phyloP scores from a whole-genome alignment of 2,329 filamentous ascomycete genomes.

The Bipolaris cookei region DNA sequence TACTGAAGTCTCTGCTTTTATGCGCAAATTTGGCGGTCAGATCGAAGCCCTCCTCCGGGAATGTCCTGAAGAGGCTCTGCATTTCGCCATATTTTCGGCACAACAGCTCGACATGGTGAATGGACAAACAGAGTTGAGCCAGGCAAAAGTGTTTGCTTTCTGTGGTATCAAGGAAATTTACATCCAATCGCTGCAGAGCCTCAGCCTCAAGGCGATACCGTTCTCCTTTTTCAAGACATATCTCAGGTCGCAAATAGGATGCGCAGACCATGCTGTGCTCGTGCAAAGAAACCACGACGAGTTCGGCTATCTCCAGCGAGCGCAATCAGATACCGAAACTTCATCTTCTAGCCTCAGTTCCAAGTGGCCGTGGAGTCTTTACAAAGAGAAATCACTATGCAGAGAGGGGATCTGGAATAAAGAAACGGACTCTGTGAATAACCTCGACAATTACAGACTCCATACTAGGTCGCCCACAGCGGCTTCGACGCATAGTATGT shows the following conservation, averaged over 20 bases:
- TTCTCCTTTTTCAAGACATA: conserved; percentile 55
- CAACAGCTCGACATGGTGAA: conserved; percentile 46
- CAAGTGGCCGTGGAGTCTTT: conserved; percentile 27
- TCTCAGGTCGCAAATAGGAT: conserved; percentile 53
- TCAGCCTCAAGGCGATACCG: conserved; percentile 46
- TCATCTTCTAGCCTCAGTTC: conserved; percentile 9
- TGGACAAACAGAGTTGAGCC: conserved; percentile 35
- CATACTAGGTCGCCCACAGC: conserved; percentile 8
- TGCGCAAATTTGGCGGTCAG: conserved; percentile 38
- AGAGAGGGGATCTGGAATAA: conserved; percentile 26
- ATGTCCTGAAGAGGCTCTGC: conserved; percentile 51
- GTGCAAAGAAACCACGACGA: conserved; percentile 55
- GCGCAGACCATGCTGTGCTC: conserved; percentile 55
- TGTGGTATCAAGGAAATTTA: conserved; percentile 54
- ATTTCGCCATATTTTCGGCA: conserved; percentile 53
- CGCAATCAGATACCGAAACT: conserved; percentile 11
- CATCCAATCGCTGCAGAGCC: conserved; percentile 40
- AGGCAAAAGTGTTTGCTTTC: conserved; percentile 54
- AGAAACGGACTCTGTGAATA: conserved; percentile 43
- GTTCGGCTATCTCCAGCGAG: conserved; percentile 50
- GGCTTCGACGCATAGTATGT: conserved; percentile 25
- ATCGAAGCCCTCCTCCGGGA: conserved; percentile 48
- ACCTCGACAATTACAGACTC: conserved; percentile 26
- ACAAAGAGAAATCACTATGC: conserved; percentile 10
- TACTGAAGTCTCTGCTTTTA: conserved; percentile 32